A percentile compares a stretch with the other conserved stretches of the same genome.
phyloP scores from a whole-genome alignment of 495 filamentous ascomycete genomes.

The Talaromyces stipitatus region DNA sequence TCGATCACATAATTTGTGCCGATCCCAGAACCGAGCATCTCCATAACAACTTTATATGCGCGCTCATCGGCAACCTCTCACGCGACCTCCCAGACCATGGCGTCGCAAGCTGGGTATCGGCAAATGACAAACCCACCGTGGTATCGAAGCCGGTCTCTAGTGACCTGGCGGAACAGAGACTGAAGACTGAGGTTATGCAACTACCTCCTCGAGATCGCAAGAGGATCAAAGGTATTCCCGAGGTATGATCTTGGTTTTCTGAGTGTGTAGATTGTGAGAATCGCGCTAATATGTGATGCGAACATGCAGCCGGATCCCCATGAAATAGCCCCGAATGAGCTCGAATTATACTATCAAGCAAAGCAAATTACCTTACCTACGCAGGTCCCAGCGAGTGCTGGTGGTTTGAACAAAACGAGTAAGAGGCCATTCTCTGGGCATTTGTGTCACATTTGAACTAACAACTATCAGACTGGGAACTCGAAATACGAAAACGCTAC shows the following conservation, averaged over 20 bases:
- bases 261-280: background rate
- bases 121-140: slow-evolving; percentile 86
- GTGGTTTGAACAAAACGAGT: slow-evolving; percentile 84
- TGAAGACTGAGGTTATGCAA: slow-evolving; percentile 94
- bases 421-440: slow-evolving; percentile 19
- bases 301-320: slow-evolving; percentile 53
- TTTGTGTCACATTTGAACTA: background rate
- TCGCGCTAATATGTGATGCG: slow-evolving; percentile 6
- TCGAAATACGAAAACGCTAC: slow-evolving; percentile 91
- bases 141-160: slow-evolving; percentile 73
- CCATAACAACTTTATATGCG: slow-evolving; percentile 84
- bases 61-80: slow-evolving; percentile 77
- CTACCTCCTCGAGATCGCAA: slow-evolving; percentile 77
- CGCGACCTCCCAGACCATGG: slow-evolving; percentile 87
- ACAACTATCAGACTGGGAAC: slow-evolving; percentile 59
- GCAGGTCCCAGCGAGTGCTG: slow-evolving; percentile 73
- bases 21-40: slow-evolving; percentile 68
- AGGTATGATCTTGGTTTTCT: slow-evolving; percentile 28
- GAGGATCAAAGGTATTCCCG: slow-evolving; percentile 72
- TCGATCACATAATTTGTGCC: slow-evolving; percentile 64
- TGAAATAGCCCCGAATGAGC: slow-evolving; percentile 53
- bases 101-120: slow-evolving; percentile 90
- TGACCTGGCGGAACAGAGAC: slow-evolving; percentile 80
- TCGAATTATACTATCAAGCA: slow-evolving; percentile 61
- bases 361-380: slow-evolving; percentile 61